phyloP scores from a whole-genome alignment of 805 yeast genomes.

The Zygosaccharomyces gambellarensis region DNA sequence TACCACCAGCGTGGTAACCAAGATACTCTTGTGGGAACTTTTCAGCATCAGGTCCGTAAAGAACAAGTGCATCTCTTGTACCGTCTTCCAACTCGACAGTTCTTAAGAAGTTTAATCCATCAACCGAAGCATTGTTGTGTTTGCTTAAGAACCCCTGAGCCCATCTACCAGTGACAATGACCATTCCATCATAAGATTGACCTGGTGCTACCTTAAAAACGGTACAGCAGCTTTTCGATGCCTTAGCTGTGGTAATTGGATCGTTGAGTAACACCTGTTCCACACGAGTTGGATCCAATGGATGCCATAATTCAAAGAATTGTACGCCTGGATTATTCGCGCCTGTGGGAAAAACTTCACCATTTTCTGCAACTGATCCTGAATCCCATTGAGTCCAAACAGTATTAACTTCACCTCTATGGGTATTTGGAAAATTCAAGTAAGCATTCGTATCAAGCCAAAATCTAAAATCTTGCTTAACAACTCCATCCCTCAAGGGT shows the following conservation, averaged over 20 bases:
- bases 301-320: conserved; percentile 37
- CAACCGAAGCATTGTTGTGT: conserved; percentile 16
- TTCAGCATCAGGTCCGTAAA: conserved; percentile 25
- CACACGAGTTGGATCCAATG: conserved; percentile 26
- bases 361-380: conserved; percentile 34
- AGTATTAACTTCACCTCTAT: conserved; percentile 29
- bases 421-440: conserved; percentile 26
- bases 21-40: conserved; percentile 29
- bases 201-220: conserved; percentile 24
- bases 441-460: conserved; percentile 32
- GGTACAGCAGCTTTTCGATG: conserved; percentile 18
- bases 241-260: neutral
- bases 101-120: conserved; percentile 31
- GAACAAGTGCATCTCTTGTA: conserved; percentile 12
- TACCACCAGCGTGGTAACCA: conserved; percentile 22
- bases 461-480: conserved; percentile 27
- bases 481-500: conserved; percentile 25
- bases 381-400: conserved; percentile 32
- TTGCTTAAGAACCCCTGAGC: conserved; percentile 33
- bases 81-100: conserved; percentile 19
- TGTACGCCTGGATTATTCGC: conserved; percentile 23
- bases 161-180: conserved; percentile 33
- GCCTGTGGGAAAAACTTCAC: conserved; percentile 32
- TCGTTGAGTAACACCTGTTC: conserved; percentile 19
- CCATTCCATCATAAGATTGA: conserved; percentile 27